A percentile compares a stretch with the other conserved stretches of the same genome.
phyloP scores from a whole-genome alignment of 371 early-diverging fungal species.

The Rhizopus sp. region DNA sequence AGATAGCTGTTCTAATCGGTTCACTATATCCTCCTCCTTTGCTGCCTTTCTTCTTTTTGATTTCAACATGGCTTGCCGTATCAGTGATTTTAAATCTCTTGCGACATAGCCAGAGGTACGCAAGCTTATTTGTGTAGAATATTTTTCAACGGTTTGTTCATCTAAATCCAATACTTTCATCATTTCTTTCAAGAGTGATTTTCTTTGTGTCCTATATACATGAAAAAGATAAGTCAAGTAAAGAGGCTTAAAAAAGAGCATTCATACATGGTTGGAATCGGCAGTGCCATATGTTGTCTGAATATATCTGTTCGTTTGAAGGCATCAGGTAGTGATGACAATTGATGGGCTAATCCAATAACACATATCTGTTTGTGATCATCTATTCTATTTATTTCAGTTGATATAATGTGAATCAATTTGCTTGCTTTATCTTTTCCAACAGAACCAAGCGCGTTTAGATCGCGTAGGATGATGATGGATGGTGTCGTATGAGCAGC shows the following conservation, averaged over 20 bases:
- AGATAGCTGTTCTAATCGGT: constrained; percentile 13
- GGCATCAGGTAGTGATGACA: constrained; percentile 30
- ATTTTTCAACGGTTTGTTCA: constrained; percentile 12
- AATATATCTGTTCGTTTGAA: constrained; percentile 39
- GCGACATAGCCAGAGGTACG: constrained; percentile 67
- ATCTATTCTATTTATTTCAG: constrained; percentile 22
- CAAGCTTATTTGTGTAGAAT: constrained; percentile 31
- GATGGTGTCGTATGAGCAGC: constrained; percentile 27
- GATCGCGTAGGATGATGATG: constrained; percentile 28
- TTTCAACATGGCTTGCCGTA: constrained; percentile 50
- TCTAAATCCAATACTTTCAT: constrained; percentile 16
- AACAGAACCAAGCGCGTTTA: constrained; percentile 26
- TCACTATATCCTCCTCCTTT: constrained; percentile 7
- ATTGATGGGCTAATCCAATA: constrained; percentile 34
- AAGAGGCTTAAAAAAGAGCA: background rate
- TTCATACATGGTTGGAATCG: constrained; percentile 43
- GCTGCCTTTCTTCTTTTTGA: constrained; percentile 21
- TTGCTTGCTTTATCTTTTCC: constrained; percentile 19
- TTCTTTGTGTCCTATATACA: constrained; percentile 31
- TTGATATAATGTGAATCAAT: constrained; percentile 15
- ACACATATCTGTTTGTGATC: constrained; percentile 27
- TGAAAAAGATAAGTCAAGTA: background rate
- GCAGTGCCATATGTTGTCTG: constrained; percentile 41
- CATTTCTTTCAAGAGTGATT: constrained; percentile 16
- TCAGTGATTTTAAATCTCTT: constrained; percentile 52